A percentile compares a stretch with the other conserved stretches of the same genome.
Evolutionary conservation across 2,329 filamentous ascomycete genomes (phyloP).

Genomic region (Ceratocystis harringtonii): DNA sequence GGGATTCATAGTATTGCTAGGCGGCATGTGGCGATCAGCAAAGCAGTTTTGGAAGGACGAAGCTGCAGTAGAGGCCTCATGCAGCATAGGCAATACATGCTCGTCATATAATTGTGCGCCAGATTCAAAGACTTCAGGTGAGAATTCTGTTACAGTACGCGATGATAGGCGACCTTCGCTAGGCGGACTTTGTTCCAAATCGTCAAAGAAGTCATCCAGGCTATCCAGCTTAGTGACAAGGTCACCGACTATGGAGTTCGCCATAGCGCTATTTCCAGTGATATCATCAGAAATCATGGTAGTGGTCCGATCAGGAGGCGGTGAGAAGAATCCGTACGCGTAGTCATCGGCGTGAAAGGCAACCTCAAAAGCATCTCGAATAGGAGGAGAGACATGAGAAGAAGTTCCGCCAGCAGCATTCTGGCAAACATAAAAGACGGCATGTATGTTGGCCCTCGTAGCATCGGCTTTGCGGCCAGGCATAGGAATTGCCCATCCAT

Average conservation of each 20-base stretch:
- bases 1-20: conserved; percentile 48
- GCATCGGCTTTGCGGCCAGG: conserved; percentile 77
- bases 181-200: conserved; percentile 44
- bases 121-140: conserved; percentile 51
- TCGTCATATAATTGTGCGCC: conserved; percentile 81
- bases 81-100: conserved; percentile 76
- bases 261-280: conserved; percentile 53
- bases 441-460: conserved; percentile 84
- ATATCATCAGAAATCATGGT: conserved; percentile 87
- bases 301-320: conserved; percentile 55
- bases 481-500: conserved; percentile 89
- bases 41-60: conserved; percentile 82
- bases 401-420: conserved; percentile 35
- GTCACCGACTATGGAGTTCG: conserved; percentile 39
- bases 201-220: conserved; percentile 69
- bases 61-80: conserved; percentile 66
- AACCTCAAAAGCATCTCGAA: conserved; percentile 79
- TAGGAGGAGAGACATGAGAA: conserved; percentile 43
- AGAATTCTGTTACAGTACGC: conserved; percentile 48
- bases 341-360: conserved; percentile 89
- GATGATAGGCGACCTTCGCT: conserved; percentile 41
- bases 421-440: conserved; percentile 88
- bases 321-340: conserved; percentile 67
- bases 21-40: conserved; percentile 51
- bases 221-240: conserved; percentile 68